These are phyloP conservation scores for Podospora comata DNA, from an alignment of 495 filamentous ascomycete genomes.

Conservation along the genomic window DNA sequence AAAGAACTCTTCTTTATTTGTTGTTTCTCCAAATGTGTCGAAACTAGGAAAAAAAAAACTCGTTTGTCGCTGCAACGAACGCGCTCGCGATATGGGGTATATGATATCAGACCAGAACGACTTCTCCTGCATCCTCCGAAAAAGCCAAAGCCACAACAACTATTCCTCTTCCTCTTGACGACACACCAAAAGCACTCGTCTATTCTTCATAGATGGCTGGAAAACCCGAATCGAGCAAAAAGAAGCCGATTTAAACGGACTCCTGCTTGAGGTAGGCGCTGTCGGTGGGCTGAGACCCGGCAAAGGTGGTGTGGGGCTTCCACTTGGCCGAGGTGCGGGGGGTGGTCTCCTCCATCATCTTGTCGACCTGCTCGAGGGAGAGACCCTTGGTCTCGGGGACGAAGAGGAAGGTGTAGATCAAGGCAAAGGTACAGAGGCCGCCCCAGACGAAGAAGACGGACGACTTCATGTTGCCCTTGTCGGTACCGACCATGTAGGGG, in stretches of 20 bases:
- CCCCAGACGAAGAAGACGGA: slow-evolving; percentile 83
- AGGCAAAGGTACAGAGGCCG: slow-evolving; percentile 59
- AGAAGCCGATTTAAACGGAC: slow-evolving; percentile 15
- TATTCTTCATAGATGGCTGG: background rate
- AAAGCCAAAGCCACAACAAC: background rate
- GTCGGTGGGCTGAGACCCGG: slow-evolving; percentile 30
- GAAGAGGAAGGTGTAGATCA: slow-evolving; percentile 74
- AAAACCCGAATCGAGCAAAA: background rate
- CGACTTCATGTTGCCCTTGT: slow-evolving; percentile 62
- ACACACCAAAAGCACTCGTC: background rate
- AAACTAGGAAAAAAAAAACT: background rate
- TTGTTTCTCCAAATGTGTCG: background rate
- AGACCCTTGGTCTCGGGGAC: slow-evolving; percentile 86
- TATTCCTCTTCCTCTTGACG: background rate
- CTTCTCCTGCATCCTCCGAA: background rate
- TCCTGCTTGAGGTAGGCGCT: slow-evolving; percentile 14
- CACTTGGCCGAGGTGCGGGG: slow-evolving; percentile 68
- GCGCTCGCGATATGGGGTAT: background rate
- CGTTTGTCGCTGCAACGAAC: background rate
- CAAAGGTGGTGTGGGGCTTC: slow-evolving; percentile 69
- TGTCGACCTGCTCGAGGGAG: slow-evolving; percentile 83
- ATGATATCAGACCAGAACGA: background rate
- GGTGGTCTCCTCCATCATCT: slow-evolving; percentile 81
- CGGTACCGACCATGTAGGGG: slow-evolving; percentile 69
- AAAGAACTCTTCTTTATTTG: background rate